Evolutionary conservation across 768 basidiomycete species (phyloP).

Genomic region (Hortiboletus flavorubellus): DNA sequence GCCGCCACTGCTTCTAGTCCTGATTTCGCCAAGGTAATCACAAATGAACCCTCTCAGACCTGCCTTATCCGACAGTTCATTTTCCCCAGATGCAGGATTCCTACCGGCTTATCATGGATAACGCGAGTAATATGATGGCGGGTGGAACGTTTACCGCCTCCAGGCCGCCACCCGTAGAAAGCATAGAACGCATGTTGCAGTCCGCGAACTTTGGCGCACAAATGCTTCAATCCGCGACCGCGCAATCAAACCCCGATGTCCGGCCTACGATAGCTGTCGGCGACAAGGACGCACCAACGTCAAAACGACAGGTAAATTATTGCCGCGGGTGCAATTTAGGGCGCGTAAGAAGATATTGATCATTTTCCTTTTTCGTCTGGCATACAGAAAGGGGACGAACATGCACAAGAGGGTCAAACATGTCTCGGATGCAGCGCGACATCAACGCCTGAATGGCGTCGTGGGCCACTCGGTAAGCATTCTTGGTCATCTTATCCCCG

Average conservation of each 20-base stretch:
- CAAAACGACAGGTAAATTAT: constrained; percentile 35
- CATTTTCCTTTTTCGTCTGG: constrained; percentile 11
- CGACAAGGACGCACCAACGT: constrained; percentile 30
- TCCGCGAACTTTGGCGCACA: constrained; percentile 40
- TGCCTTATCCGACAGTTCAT: constrained; percentile 12
- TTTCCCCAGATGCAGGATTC: constrained; percentile 40
- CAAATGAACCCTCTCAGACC: neutral
- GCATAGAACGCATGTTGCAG: constrained; percentile 43
- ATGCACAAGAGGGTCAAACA: constrained; percentile 59
- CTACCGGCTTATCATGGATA: constrained; percentile 42
- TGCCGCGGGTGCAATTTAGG: constrained; percentile 25
- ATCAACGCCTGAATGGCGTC: constrained; percentile 83
- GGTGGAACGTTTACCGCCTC: constrained; percentile 21
- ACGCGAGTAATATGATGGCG: constrained; percentile 29
- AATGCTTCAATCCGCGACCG: constrained; percentile 27
- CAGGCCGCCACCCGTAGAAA: constrained; percentile 29
- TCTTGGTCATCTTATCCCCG: constrained; percentile 21
- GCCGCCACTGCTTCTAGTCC: constrained; percentile 29
- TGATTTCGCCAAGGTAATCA: constrained; percentile 42
- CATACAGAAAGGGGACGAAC: constrained; percentile 38
- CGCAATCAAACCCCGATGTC: constrained; percentile 29
- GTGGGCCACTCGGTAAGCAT: constrained; percentile 72
- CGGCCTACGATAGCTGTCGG: constrained; percentile 19
- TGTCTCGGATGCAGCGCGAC: constrained; percentile 82
- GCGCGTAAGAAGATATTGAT: constrained; percentile 31